Conservation (phyloP, 2,329 filamentous ascomycete species). For the Botrytis sinoallii region DNA sequence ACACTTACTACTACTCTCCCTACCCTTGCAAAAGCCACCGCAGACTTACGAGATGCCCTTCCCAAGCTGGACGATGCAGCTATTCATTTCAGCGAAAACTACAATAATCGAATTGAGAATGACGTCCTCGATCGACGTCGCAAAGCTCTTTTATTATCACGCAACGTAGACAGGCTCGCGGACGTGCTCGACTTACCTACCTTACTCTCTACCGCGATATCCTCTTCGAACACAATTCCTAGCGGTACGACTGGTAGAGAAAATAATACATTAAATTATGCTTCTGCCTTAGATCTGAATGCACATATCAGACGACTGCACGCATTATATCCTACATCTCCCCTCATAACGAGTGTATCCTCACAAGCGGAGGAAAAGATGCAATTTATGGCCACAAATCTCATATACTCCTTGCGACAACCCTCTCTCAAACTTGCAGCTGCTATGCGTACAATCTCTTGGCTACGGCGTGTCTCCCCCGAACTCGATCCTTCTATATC, state of each 20-base stretch:
- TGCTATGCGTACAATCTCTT: slow-evolving; percentile 86
- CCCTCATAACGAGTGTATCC: slow-evolving; percentile 69
- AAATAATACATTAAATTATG: slow-evolving; percentile 66
- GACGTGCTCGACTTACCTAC: slow-evolving; percentile 89
- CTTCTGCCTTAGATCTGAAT: slow-evolving; percentile 84
- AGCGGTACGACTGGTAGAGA: slow-evolving; percentile 39
- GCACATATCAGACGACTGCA: slow-evolving; percentile 89
- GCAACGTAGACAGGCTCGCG: slow-evolving; percentile 84
- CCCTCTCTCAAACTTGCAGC: slow-evolving; percentile 83
- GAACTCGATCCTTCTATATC: slow-evolving; percentile 58
- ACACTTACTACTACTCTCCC: slow-evolving; percentile 72
- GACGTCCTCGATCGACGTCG: slow-evolving; percentile 67
- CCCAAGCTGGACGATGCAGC: slow-evolving; percentile 77
- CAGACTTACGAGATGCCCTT: slow-evolving; percentile 66
- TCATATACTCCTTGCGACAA: slow-evolving; percentile 72
- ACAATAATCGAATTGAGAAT: slow-evolving; percentile 71
- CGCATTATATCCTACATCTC: slow-evolving; percentile 75
- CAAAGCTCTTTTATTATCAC: slow-evolving; percentile 74
- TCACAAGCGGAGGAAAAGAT: slow-evolving; percentile 81
- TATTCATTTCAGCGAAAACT: slow-evolving; percentile 76
- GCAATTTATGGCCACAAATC: slow-evolving; percentile 80
- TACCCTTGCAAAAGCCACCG: slow-evolving; percentile 60
- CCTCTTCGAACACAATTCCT: slow-evolving; percentile 45
- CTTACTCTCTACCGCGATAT: slow-evolving; percentile 76
- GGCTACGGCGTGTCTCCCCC: slow-evolving; percentile 81